phyloP scores from a whole-genome alignment of 257 asterid species.

The Penstemon barbatus region DNA sequence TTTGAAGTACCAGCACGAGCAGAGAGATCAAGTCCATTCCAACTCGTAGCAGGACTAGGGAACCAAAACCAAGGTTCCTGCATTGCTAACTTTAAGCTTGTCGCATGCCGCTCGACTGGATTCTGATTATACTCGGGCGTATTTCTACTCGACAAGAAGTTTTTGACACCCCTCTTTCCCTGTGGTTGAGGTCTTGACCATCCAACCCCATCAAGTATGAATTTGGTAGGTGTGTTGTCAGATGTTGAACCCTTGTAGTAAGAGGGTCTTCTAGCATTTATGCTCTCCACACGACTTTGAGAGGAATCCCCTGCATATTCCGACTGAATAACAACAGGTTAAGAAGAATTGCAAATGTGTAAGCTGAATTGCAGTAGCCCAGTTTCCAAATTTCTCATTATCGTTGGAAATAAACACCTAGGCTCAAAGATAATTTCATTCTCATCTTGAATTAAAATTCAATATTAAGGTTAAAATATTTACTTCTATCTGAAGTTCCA shows the following conservation, averaged over 20 bases:
- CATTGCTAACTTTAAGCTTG: slow-evolving; percentile 48
- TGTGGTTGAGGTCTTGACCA: slow-evolving; percentile 89
- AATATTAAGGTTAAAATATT: slow-evolving; percentile 2
- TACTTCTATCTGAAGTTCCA: slow-evolving; percentile 12
- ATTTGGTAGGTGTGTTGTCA: slow-evolving; percentile 57
- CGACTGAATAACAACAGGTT: slow-evolving; percentile 66
- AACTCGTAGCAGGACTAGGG: slow-evolving; percentile 71
- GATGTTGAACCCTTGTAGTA: slow-evolving; percentile 52
- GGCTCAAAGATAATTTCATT: slow-evolving; percentile 11
- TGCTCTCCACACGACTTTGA: slow-evolving; percentile 55
- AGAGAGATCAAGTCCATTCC: slow-evolving; percentile 69
- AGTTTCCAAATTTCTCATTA: slow-evolving; percentile 25
- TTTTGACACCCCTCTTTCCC: slow-evolving; percentile 54
- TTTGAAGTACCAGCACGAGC: slow-evolving; percentile 76
- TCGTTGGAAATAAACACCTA: slow-evolving; percentile 15
- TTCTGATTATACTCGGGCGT: slow-evolving; percentile 45
- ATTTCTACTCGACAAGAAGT: slow-evolving; percentile 37
- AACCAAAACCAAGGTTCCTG: slow-evolving; percentile 96
- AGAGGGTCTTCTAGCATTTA: slow-evolving; percentile 47
- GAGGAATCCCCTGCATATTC: slow-evolving; percentile 66
- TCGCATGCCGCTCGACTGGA: slow-evolving; percentile 43
- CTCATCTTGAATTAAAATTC: slow-evolving; percentile 12
- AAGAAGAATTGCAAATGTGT: slow-evolving; percentile 29
- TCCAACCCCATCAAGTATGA: slow-evolving; percentile 73
- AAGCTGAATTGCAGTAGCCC: slow-evolving; percentile 20